These are phyloP conservation scores for Glonium stellatum DNA, from an alignment of 495 filamentous ascomycete species.

Conservation along the genomic window DNA sequence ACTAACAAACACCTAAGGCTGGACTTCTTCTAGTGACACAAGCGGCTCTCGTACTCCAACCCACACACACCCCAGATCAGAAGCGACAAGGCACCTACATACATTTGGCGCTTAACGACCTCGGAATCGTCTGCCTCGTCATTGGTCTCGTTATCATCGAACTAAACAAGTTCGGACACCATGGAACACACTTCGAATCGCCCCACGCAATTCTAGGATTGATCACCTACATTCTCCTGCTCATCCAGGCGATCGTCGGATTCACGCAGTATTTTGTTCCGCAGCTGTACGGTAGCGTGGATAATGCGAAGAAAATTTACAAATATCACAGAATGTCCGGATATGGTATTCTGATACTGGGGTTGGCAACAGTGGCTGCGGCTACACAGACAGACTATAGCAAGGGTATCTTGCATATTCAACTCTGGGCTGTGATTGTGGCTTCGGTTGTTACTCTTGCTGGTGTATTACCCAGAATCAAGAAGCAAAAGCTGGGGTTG, in stretches of 20 bases:
- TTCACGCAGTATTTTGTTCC: slow-evolving; percentile 72
- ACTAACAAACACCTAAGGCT: slow-evolving; percentile 29
- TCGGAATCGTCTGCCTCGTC: slow-evolving; percentile 55
- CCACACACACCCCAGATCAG: slow-evolving; percentile 66
- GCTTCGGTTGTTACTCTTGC: slow-evolving; percentile 53
- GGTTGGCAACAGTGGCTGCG: slow-evolving; percentile 64
- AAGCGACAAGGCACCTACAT: slow-evolving; percentile 64
- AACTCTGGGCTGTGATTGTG: slow-evolving; percentile 63
- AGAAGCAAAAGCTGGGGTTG: slow-evolving; percentile 74
- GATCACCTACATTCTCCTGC: slow-evolving; percentile 62
- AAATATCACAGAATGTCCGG: slow-evolving; percentile 83
- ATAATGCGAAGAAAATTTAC: slow-evolving; percentile 73
- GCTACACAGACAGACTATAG: slow-evolving; percentile 71
- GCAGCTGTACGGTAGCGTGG: slow-evolving; percentile 63
- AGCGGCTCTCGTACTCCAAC: slow-evolving; percentile 79
- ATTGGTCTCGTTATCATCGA: slow-evolving; percentile 72
- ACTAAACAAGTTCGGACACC: slow-evolving; percentile 63
- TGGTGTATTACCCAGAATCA: slow-evolving; percentile 70
- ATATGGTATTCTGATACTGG: slow-evolving; percentile 62
- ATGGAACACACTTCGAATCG: slow-evolving; percentile 62
- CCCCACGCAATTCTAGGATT: slow-evolving; percentile 74
- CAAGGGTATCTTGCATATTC: slow-evolving; percentile 53
- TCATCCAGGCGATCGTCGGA: slow-evolving; percentile 68
- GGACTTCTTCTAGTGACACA: slow-evolving; percentile 68
- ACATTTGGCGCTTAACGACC: slow-evolving; percentile 60